A percentile compares a stretch with the other conserved stretches of the same genome.
These are phyloP conservation scores for Staphylotrichum longicolle DNA, from an alignment of 495 filamentous ascomycete species.

Conservation along the genomic window DNA sequence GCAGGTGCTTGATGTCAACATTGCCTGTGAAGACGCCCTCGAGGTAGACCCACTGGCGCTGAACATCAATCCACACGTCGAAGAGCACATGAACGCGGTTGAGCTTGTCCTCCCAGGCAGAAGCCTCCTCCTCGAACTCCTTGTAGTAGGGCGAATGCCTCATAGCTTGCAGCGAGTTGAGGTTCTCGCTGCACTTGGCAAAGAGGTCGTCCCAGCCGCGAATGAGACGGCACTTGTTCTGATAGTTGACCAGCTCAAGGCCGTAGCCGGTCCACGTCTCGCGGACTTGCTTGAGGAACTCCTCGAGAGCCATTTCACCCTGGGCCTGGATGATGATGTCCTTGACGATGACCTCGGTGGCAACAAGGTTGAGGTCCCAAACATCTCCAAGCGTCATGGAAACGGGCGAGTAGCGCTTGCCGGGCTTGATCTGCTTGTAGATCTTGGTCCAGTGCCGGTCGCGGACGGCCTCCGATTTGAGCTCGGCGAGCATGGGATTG, in stretches of 20 bases:
- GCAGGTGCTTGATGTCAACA: constrained; percentile 96
- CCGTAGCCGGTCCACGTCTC: constrained; percentile 95
- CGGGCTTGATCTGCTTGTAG: constrained; percentile 88
- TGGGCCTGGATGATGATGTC: constrained; percentile 94
- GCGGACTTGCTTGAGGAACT: constrained; percentile 94
- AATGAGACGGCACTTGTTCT: constrained; percentile 95
- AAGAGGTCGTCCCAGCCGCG: constrained; percentile 98
- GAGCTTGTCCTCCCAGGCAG: constrained; percentile 94
- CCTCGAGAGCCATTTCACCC: constrained; percentile 97
- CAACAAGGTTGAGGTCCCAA: constrained; percentile 89
- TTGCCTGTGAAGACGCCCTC: constrained; percentile 99
- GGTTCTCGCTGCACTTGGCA: constrained; percentile 95
- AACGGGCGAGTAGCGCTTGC: constrained; percentile 84
- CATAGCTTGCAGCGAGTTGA: constrained; percentile 98
- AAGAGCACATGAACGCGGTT: constrained; percentile 97
- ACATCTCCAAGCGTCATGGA: constrained; percentile 94
- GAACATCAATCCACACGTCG: constrained; percentile 99
- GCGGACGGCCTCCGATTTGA: constrained; percentile 95
- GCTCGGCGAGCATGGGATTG: constrained; percentile 79
- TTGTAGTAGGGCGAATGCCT: constrained; percentile 98
- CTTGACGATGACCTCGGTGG: constrained; percentile 81
- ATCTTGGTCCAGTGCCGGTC: constrained; percentile 98
- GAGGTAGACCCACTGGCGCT: constrained; percentile 98
- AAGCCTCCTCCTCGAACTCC: constrained; percentile 96
- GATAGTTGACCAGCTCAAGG: constrained; percentile 92